Percentiles rank a stretch among this genome's conserved stretches.
These are phyloP conservation scores for Apiospora sp. DNA, from an alignment of 2,329 filamentous ascomycete genomes.

Conservation along the genomic window DNA sequence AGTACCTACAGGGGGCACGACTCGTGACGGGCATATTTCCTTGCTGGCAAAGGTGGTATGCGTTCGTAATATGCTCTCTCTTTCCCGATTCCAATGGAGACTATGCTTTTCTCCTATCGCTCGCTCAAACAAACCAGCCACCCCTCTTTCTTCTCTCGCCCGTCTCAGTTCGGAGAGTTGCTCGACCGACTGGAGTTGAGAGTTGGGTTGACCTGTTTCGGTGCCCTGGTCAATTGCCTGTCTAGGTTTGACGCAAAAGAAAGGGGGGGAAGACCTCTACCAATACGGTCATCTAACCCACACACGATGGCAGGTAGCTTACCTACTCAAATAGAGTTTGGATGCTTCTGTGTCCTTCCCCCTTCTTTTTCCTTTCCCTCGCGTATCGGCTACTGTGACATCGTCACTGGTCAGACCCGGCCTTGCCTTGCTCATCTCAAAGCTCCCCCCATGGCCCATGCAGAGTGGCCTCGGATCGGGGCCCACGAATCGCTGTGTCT, in stretches of 20 bases:
- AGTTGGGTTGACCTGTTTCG: constrained; percentile 20
- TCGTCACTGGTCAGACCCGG: neutral
- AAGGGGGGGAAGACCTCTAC: neutral
- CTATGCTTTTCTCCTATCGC: constrained; percentile 12
- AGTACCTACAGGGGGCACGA: neutral
- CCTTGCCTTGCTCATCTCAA: neutral
- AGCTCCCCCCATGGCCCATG: neutral
- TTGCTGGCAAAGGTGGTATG: constrained; percentile 1
- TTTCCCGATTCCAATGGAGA: neutral
- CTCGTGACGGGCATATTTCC: neutral
- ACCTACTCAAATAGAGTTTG: neutral
- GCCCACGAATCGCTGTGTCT: constrained; percentile 15
- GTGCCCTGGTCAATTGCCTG: constrained; percentile 2
- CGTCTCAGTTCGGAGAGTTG: neutral
- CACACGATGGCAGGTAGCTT: neutral
- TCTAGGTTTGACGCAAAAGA: neutral
- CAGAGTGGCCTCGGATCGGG: neutral
- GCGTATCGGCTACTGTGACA: neutral
- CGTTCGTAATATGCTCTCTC: neutral
- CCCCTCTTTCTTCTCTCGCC: neutral
- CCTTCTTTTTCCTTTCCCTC: neutral
- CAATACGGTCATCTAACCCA: neutral
- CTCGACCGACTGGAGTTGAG: constrained; percentile 2
- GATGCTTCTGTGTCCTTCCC: neutral
- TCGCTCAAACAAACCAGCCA: neutral